Evolutionary conservation across 805 yeast species (phyloP).

Genomic region (Yarrowia hollandica): DNA sequence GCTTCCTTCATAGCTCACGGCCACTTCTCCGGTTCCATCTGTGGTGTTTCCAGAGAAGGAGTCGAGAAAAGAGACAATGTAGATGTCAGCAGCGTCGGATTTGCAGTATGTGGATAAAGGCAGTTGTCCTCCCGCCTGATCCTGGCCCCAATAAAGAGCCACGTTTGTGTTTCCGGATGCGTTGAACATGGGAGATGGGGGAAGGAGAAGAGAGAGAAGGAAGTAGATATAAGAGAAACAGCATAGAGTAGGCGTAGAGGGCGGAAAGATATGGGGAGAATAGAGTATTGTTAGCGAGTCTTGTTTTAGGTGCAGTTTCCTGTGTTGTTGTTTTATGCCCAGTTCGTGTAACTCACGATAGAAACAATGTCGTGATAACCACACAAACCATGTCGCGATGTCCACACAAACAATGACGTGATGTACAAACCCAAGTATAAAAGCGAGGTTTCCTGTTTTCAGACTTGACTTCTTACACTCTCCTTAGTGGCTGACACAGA

Average conservation of each 20-base stretch:
- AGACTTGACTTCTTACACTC: too few species aligned
- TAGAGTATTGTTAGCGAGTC: too few species aligned
- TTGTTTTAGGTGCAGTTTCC: too few species aligned
- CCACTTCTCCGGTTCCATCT: neutral
- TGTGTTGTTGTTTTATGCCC: too few species aligned
- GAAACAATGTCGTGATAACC: too few species aligned
- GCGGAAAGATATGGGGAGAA: too few species aligned
- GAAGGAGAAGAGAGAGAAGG: neutral
- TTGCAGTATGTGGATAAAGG: constrained; percentile 60
- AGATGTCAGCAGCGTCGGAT: constrained; percentile 60
- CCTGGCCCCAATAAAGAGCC: constrained; percentile 86
- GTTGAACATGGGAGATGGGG: constrained; percentile 28
- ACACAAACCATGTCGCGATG: too few species aligned
- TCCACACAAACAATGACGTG: too few species aligned
- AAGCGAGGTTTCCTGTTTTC: too few species aligned
- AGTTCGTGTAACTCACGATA: too few species aligned
- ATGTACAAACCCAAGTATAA: too few species aligned
- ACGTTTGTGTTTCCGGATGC: constrained; percentile 52
- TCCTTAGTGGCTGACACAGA: too few species aligned
- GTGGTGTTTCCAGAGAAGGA: constrained; percentile 46
- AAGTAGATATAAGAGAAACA: neutral
- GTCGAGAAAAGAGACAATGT: constrained; percentile 65
- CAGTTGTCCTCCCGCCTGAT: constrained; percentile 57
- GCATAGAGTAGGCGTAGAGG: neutral
- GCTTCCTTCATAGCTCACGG: neutral